phyloP scores from a whole-genome alignment of 192 early-diverging fungal species.

The Rhizophagus clarus region DNA sequence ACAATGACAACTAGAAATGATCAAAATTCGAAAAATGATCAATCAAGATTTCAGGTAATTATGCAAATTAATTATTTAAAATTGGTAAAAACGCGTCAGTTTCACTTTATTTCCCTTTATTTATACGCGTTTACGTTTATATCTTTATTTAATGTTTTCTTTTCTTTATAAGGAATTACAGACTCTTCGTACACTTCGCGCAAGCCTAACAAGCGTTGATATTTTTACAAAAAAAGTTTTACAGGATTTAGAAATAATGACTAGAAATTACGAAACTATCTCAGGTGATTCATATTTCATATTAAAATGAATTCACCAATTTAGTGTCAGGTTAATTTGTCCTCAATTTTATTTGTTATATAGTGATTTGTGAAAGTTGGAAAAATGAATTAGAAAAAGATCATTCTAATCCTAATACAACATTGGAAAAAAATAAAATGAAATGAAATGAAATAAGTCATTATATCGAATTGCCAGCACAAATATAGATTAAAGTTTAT shows the following conservation, averaged over 20 bases:
- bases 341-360: not conserved
- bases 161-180: not conserved
- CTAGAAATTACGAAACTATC: conserved; percentile 1
- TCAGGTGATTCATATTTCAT: not conserved
- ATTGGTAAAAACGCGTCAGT: not conserved
- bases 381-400: not conserved
- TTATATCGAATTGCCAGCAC: not conserved
- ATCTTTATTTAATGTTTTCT: not conserved
- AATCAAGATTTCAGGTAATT: not conserved
- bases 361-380: conserved; percentile 5
- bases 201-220: not conserved
- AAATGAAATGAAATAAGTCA: not conserved
- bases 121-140: too few relatives aligned
- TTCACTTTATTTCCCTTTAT: not conserved
- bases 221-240: not conserved
- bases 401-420: not conserved
- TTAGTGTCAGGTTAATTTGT: not conserved
- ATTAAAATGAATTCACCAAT: too few relatives aligned
- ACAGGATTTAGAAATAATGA: conserved; percentile 9
- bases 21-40: not conserved
- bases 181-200: conserved; percentile 9
- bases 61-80: not conserved
- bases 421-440: not conserved
- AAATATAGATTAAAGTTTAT: too few relatives aligned
- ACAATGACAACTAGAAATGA: not conserved